Evolutionary conservation across 208 protist species (phyloP), one percentile per base, ranked within the genome.

Genomic region (Trypanosoma melophagium): DNA sequence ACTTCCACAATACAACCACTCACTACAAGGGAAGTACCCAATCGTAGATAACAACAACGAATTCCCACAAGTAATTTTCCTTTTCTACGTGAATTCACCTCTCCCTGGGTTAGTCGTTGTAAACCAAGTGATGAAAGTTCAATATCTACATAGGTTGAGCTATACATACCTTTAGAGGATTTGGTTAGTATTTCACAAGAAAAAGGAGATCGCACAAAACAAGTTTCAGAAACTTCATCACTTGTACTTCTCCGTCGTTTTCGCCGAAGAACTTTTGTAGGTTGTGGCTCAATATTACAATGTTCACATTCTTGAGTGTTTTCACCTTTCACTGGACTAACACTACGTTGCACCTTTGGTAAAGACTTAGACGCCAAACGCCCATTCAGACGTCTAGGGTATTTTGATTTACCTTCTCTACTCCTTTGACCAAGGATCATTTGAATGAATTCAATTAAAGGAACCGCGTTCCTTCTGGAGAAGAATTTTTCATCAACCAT

Each of bases 21-120:
- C 2, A 90, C 74, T 16, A 90, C 69, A 68, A 81, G 56, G 0
- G 84, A 77, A 12, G 80, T 90, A 22, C 81, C 84, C 24, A 84
- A 61, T 45, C 76, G 56, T 0, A 90, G 54, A 45, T 85, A 87
- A 64, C 80, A 86, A 72, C 84, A 90, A 8, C 19, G 52, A 52
- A 49, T 31, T 5, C 84, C 84, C 21, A 77, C 44, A 7, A 79
- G 14, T 31, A 47, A 53, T 49, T 74, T 72, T 40, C 17, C 24
- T 25, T n/a, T 51, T 54, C 60, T 58, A n/a, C 58, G 51, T 38
- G 19, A 45, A 17, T 38, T 47, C 13, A 17, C 16, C 47, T 25
- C n/a, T 4, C 74, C 58, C 10, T 25, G n/a, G 4, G 63, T 16
- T 21, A 81, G 21, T 22, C 45, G 76, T 35, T 60, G 12, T 16